phyloP scores from a whole-genome alignment of 768 basidiomycete genomes.

The Piloderma croceum region DNA sequence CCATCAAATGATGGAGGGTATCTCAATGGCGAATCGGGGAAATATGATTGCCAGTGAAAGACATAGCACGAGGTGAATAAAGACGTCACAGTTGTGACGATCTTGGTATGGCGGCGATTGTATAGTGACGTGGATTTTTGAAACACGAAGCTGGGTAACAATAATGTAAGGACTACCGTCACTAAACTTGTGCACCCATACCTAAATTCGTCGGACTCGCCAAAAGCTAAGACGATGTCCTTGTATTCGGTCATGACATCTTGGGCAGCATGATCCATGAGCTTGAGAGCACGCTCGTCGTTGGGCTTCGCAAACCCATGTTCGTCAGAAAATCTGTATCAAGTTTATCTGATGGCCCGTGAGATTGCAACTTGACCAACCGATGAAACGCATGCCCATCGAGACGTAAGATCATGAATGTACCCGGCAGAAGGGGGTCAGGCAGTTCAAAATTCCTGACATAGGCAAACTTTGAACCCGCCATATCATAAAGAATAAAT shows the following conservation, averaged over 20 bases:
- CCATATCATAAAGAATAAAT: constrained; percentile 47
- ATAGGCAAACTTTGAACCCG: constrained; percentile 88
- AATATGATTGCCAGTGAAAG: constrained; percentile 76
- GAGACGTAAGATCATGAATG: constrained; percentile 79
- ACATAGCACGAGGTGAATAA: constrained; percentile 90
- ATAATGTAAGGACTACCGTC: background rate
- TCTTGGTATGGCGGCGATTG: constrained; percentile 83
- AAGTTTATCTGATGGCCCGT: constrained; percentile 1
- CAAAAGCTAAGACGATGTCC: constrained; percentile 85
- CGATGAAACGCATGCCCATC: constrained; percentile 95
- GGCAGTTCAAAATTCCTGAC: constrained; percentile 87
- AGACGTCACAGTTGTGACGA: constrained; percentile 76
- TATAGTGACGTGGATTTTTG: constrained; percentile 70
- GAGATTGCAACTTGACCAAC: constrained; percentile 35
- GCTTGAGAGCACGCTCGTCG: constrained; percentile 74
- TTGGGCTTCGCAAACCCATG: constrained; percentile 90
- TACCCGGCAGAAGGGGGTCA: constrained; percentile 77
- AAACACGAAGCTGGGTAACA: constrained; percentile 69
- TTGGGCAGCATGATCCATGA: constrained; percentile 90
- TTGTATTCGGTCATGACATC: constrained; percentile 76
- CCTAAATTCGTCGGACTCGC: constrained; percentile 98
- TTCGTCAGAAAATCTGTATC: constrained; percentile 70
- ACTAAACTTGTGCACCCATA: constrained; percentile 24
- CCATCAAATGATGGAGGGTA: constrained; percentile 95
- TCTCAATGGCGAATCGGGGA: constrained; percentile 62